phyloP scores from a whole-genome alignment of 2,329 filamentous ascomycete genomes.

The Fusarium haematococcum region DNA sequence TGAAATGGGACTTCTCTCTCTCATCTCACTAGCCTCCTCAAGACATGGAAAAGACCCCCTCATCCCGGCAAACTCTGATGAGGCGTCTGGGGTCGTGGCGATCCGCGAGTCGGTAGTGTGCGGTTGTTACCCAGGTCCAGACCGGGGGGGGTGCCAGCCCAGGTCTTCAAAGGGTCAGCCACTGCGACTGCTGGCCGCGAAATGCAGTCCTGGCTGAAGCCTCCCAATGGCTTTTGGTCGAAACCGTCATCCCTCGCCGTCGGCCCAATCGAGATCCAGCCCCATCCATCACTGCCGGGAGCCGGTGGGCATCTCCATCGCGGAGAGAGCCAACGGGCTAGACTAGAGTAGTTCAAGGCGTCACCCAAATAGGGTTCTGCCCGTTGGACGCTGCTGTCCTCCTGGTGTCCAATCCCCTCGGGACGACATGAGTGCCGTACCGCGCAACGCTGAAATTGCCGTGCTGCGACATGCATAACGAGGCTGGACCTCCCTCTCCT shows the following conservation, averaged over 20 bases:
- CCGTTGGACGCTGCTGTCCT: not conserved
- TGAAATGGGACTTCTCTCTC: not conserved
- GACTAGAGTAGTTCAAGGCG: not conserved
- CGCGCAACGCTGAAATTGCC: not conserved
- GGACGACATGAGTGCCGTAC: not conserved
- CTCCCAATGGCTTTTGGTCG: not conserved
- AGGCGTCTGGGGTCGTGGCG: slow-evolving; percentile 4
- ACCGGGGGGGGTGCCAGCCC: not conserved
- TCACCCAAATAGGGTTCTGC: slow-evolving; percentile 8
- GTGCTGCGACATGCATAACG: slow-evolving; percentile 13
- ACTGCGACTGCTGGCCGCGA: not conserved
- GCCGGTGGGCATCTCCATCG: not conserved
- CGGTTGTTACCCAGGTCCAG: not conserved
- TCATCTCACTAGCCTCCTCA: not conserved
- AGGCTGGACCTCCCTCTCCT: slow-evolving; percentile 8
- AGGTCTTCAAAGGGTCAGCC: not conserved
- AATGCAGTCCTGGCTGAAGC: not conserved
- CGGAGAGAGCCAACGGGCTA: not conserved
- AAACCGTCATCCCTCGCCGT: not conserved
- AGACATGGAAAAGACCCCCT: not conserved
- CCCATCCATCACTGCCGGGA: not conserved
- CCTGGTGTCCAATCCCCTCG: slow-evolving; percentile 2
- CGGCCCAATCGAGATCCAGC: not conserved
- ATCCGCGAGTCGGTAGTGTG: slow-evolving; percentile 2
- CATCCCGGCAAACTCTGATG: not conserved